Conservation (phyloP, 441 rosid species). For the Populus hybrid region DNA sequence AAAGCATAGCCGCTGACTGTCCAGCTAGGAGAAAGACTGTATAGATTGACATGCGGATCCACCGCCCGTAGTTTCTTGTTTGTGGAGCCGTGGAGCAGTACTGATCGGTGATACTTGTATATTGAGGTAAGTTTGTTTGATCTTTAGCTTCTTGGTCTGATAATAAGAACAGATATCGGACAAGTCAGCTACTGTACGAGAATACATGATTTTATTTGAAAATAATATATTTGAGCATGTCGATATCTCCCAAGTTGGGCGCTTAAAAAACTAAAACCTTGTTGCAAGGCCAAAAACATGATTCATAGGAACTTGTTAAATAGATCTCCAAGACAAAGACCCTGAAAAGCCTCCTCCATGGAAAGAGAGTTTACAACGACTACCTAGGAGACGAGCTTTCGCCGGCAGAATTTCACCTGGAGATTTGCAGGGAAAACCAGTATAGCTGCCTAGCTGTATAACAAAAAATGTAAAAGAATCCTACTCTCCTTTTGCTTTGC, state of each 20-base stretch:
- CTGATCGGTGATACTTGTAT: neutral
- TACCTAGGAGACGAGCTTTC: neutral
- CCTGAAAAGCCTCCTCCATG: neutral
- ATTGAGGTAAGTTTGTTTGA: neutral
- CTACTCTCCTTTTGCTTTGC: neutral
- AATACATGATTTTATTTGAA: neutral
- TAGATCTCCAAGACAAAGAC: neutral
- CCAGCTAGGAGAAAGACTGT: slow-evolving; percentile 22
- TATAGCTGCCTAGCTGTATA: neutral
- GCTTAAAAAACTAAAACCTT: neutral
- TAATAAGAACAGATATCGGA: neutral
- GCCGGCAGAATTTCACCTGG: neutral
- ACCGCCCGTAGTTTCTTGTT: slow-evolving; percentile 20
- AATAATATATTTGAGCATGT: neutral
- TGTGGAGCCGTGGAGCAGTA: neutral
- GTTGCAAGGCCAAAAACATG: neutral
- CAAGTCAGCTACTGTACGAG: neutral
- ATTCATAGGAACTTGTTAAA: neutral
- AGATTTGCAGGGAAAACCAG: neutral
- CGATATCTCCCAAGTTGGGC: neutral
- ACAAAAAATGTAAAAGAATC: neutral
- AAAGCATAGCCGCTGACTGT: slow-evolving; percentile 29
- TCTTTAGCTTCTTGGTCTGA: slow-evolving; percentile 8
- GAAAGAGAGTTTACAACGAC: neutral
- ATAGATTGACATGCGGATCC: slow-evolving; percentile 21